Evolutionary conservation across 2,329 filamentous ascomycete genomes (phyloP).

Genomic region (Fusarium udum): DNA sequence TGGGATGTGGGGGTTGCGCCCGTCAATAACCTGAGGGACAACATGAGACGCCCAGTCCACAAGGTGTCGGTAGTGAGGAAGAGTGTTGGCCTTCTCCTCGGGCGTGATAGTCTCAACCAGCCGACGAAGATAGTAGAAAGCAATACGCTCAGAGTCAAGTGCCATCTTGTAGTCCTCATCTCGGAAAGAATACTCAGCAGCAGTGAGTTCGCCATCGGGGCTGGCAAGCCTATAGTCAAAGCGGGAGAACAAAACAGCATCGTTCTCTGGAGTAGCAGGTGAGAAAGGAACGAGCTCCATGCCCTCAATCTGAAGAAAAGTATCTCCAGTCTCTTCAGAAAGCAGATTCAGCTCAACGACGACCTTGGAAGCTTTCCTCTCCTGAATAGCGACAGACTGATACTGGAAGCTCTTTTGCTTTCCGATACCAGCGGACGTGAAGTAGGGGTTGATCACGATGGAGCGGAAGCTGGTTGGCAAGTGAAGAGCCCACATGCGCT

Average conservation of each 20-base stretch:
- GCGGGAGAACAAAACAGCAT: background rate
- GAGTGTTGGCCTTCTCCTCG: background rate
- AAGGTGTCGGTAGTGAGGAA: background rate
- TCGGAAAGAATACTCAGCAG: background rate
- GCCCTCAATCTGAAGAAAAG: background rate
- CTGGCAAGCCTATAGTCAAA: background rate
- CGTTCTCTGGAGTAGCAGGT: background rate
- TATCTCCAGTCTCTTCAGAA: background rate
- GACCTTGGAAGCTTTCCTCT: background rate
- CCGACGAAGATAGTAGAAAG: background rate
- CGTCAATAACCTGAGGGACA: background rate
- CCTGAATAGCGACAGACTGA: background rate
- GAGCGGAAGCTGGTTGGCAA: conserved; percentile 8
- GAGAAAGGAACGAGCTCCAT: background rate
- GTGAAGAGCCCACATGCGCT: conserved; percentile 45
- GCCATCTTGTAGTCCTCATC: background rate
- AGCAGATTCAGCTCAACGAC: background rate
- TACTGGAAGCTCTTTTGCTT: background rate
- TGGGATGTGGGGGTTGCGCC: background rate
- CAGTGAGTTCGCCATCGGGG: background rate
- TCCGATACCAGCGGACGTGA: background rate
- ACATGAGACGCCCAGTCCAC: background rate
- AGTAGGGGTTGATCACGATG: background rate
- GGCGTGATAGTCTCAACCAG: background rate
- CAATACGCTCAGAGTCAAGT: background rate